phyloP scores from a whole-genome alignment of 805 yeast species.

The Teunomyces kruisii region DNA sequence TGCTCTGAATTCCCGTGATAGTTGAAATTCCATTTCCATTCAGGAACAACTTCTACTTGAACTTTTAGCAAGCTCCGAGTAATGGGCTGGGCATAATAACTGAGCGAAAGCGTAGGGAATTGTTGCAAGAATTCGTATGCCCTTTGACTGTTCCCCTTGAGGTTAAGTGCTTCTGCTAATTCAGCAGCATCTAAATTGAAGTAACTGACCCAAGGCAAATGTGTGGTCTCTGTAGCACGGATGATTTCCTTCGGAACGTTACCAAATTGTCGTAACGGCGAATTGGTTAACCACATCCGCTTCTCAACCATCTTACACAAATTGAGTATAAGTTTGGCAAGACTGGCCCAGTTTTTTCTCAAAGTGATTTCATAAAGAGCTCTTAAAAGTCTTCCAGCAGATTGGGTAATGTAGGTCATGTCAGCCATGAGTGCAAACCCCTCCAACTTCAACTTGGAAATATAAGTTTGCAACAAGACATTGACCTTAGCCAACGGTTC shows the following conservation, averaged over 20 bases:
- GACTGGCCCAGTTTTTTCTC: conserved; percentile 66
- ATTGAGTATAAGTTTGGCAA: conserved; percentile 57
- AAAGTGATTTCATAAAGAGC: conserved; percentile 81
- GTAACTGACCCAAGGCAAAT: conserved; percentile 80
- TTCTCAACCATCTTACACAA: conserved; percentile 78
- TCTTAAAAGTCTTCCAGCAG: conserved; percentile 84
- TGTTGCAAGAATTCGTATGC: conserved; percentile 60
- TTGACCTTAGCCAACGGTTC: conserved; percentile 79
- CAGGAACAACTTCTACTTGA: conserved; percentile 65
- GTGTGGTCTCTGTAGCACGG: conserved; percentile 72
- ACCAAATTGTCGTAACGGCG: conserved; percentile 83
- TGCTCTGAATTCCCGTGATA: conserved; percentile 66
- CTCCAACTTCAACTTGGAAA: conserved; percentile 71
- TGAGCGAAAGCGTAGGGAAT: conserved; percentile 68
- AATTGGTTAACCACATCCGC: conserved; percentile 79
- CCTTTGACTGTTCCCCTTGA: conserved; percentile 61
- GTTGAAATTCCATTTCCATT: conserved; percentile 73
- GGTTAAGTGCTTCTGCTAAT: conserved; percentile 76
- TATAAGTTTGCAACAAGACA: conserved; percentile 78
- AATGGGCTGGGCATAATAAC: conserved; percentile 71
- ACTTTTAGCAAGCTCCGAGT: conserved; percentile 66
- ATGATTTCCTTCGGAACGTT: conserved; percentile 71
- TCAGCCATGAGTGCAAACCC: conserved; percentile 93
- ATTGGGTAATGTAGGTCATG: conserved; percentile 89
- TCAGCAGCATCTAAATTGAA: conserved; percentile 71